phyloP scores from a whole-genome alignment of 176 grass and related monocot species.

The Cymbopogon citratus region DNA sequence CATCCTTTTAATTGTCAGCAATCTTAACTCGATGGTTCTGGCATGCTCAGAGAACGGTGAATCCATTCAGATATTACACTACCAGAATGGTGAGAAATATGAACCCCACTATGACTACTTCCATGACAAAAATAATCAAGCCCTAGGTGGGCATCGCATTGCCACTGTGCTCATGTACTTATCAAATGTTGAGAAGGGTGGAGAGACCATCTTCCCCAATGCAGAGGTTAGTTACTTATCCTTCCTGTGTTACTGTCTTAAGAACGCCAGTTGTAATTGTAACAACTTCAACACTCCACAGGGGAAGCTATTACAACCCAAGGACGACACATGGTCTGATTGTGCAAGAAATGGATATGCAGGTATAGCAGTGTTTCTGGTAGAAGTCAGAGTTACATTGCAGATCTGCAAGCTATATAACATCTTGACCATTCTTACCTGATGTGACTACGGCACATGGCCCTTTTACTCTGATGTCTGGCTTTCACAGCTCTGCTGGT shows the following conservation, averaged over 20 bases:
- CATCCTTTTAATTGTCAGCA: slow-evolving; percentile 9
- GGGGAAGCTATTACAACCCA: slow-evolving; percentile 64
- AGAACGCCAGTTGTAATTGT: not conserved
- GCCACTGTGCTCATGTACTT: slow-evolving; percentile 89
- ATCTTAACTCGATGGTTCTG: not conserved
- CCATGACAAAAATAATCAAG: slow-evolving; percentile 79
- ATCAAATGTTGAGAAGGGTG: slow-evolving; percentile 74
- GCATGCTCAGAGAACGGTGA: slow-evolving; percentile 69
- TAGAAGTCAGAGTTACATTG: not conserved
- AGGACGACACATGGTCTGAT: slow-evolving; percentile 74
- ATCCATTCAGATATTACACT: slow-evolving; percentile 79
- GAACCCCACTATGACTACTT: slow-evolving; percentile 90
- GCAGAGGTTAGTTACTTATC: slow-evolving; percentile 60
- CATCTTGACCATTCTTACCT: not conserved
- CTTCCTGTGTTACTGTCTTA: not conserved
- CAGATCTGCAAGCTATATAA: not conserved
- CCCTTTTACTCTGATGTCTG: not conserved
- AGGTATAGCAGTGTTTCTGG: slow-evolving; percentile 36
- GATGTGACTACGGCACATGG: not conserved
- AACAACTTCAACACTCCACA: slow-evolving; percentile 36
- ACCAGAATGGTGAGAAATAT: slow-evolving; percentile 83
- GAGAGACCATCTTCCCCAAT: slow-evolving; percentile 84
- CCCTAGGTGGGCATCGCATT: slow-evolving; percentile 76
- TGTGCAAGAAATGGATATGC: slow-evolving; percentile 88
- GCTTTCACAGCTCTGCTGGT: not conserved